Base-by-base conservation (phyloP, 176 grass and related monocot species). In the Avena atlantica region DNA sequence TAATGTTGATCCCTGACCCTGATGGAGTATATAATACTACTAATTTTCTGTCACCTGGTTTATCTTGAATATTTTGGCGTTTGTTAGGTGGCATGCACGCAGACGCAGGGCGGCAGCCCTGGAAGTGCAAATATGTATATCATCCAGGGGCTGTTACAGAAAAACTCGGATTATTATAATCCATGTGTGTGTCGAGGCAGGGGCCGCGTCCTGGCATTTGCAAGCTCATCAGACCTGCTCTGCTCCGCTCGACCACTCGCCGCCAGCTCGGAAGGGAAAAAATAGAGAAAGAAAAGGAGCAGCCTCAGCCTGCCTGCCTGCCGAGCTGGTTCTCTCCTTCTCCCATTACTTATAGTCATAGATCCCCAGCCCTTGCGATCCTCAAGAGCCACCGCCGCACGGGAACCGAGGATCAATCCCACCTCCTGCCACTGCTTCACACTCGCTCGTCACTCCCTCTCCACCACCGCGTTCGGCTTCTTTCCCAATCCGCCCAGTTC, bases 371-470 rank as follows among this genome's bases (percentile, higher is more conserved):
- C 37, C 37, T 40, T 81, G 75, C 34, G 49, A 80, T 19, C 44
- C 40, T 61, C 50, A 81, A 70, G 69, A 84, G 85, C 51, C 79
- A 52, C 23, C 2, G 6, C 34, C 49, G 44, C 80, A 25, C 80
- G 59, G 59, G 25, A 24, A 60, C 81, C 75, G 78, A 36, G 80
- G 78, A 87, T 87, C 74, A 76, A 3, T 61, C 24, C 21, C 68
- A 25, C 70, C 17, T 42, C 36, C 16, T 11, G 4, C 69, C 11
- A 23, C 65, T 8, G 31, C 2, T 52, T 6, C 0, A 20, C 55
- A 57, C 63, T 66, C 25, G 25, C 63, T 66, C 8, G 11, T 12
- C 55, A 19, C 53, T 15, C 13, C 12, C 13, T 2, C 19, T 42
- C 37, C 70, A 23, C 70, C 20, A 45, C 68, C 70, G 45, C 12